These are phyloP conservation scores for Neltuma alba DNA, from an alignment of 306 rosid species.

Conservation along the genomic window DNA sequence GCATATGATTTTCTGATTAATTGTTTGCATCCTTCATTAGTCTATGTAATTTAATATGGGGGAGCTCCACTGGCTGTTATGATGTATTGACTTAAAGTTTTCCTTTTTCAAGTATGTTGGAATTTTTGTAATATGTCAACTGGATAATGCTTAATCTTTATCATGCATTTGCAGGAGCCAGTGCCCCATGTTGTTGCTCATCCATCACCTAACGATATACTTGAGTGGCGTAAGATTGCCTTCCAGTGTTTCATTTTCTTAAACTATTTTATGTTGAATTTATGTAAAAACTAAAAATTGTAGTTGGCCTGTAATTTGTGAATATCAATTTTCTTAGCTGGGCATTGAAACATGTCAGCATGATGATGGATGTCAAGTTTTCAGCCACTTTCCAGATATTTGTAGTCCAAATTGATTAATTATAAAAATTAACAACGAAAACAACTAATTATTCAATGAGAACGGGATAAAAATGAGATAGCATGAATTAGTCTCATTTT, in stretches of 20 bases:
- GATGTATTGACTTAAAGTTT: slow-evolving; percentile 3
- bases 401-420: neutral
- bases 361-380: slow-evolving; percentile 46
- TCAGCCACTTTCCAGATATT: neutral
- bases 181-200: slow-evolving; percentile 93
- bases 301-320: neutral
- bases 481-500: neutral
- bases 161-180: slow-evolving; percentile 72
- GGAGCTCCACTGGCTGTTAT: neutral
- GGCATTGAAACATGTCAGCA: slow-evolving; percentile 17
- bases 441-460: neutral
- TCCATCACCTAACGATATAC: slow-evolving; percentile 97
- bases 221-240: slow-evolving; percentile 97
- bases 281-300: neutral
- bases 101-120: neutral
- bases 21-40: slow-evolving; percentile 3
- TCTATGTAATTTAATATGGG: neutral
- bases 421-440: neutral
- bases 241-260: slow-evolving; percentile 15
- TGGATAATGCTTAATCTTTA: slow-evolving; percentile 37
- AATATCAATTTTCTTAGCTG: neutral
- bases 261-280: slow-evolving; percentile 11
- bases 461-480: neutral
- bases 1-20: slow-evolving; percentile 13
- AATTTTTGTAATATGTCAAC: neutral